phyloP scores from a whole-genome alignment of 225 moss, liverwort and hornwort genomes.

The Pseudoscleropodium purum region DNA sequence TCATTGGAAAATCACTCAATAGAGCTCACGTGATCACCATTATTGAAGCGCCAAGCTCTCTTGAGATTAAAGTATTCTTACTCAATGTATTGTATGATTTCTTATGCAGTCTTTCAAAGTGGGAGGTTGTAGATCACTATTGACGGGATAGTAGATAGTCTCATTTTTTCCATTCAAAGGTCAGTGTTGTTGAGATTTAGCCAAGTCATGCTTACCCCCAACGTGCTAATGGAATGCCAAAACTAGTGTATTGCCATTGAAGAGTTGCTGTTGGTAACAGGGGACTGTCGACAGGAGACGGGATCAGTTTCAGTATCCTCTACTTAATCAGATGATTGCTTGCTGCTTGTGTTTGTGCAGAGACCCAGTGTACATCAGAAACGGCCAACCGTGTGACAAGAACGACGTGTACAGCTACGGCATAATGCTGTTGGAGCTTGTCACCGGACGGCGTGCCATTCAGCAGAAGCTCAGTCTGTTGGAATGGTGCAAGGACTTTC shows the following conservation, averaged over 20 bases:
- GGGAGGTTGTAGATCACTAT: background rate
- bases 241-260: background rate
- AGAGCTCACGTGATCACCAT: background rate
- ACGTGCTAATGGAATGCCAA: background rate
- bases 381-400: slow-evolving; percentile 35
- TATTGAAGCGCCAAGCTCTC: background rate
- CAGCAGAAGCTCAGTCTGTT: slow-evolving; percentile 34
- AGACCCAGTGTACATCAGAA: slow-evolving; percentile 30
- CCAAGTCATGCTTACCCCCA: background rate
- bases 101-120: background rate
- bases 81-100: background rate
- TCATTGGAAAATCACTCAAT: background rate
- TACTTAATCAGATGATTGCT: background rate
- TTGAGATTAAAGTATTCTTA: background rate
- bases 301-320: background rate
- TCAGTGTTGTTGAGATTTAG: background rate
- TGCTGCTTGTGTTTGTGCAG: background rate
- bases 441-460: slow-evolving; percentile 52
- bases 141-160: background rate
- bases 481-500: slow-evolving; percentile 45
- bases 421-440: slow-evolving; percentile 56
- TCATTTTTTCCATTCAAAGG: background rate
- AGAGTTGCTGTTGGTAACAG: background rate
- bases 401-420: slow-evolving; percentile 77
- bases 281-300: background rate